These are phyloP conservation scores for Fusarium sp. DNA, from an alignment of 2,329 filamentous ascomycete species.

Conservation along the genomic window DNA sequence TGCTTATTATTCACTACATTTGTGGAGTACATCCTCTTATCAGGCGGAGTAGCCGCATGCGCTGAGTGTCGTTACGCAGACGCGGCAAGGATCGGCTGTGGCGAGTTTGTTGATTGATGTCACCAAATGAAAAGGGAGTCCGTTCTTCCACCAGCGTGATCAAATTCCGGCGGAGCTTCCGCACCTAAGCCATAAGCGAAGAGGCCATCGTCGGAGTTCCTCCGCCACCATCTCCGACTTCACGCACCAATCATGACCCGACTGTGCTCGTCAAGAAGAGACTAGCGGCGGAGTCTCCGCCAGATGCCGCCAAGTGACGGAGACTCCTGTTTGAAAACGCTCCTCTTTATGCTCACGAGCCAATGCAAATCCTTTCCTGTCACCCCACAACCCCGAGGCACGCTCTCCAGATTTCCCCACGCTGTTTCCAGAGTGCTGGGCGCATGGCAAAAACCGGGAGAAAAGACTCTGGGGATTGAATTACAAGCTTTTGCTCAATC, in stretches of 20 bases:
- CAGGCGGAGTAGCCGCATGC: not conserved
- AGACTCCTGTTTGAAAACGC: slow-evolving; percentile 17
- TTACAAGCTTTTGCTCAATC: not conserved
- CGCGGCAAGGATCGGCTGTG: slow-evolving; percentile 15
- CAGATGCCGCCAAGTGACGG: not conserved
- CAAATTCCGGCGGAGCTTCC: slow-evolving; percentile 23
- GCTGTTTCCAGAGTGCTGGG: not conserved
- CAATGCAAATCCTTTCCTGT: slow-evolving; percentile 19
- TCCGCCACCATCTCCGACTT: not conserved
- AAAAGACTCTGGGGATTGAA: slow-evolving; percentile 12
- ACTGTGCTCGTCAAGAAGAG: not conserved
- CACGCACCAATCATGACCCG: not conserved
- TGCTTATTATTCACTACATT: not conserved
- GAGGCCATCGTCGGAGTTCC: slow-evolving; percentile 1
- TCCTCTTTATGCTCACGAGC: not conserved
- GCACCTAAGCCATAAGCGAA: not conserved
- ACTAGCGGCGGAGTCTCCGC: slow-evolving; percentile 2
- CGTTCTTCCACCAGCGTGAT: not conserved
- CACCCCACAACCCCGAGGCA: slow-evolving; percentile 27
- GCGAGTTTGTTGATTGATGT: not conserved
- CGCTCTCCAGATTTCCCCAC: slow-evolving; percentile 33
- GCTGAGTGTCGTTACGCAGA: not conserved
- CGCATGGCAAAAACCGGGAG: not conserved
- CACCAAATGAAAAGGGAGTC: not conserved
- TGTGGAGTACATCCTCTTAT: not conserved